Evolutionary conservation across 2,329 filamentous ascomycete genomes (phyloP).

Genomic region (Eutypella sp.): DNA sequence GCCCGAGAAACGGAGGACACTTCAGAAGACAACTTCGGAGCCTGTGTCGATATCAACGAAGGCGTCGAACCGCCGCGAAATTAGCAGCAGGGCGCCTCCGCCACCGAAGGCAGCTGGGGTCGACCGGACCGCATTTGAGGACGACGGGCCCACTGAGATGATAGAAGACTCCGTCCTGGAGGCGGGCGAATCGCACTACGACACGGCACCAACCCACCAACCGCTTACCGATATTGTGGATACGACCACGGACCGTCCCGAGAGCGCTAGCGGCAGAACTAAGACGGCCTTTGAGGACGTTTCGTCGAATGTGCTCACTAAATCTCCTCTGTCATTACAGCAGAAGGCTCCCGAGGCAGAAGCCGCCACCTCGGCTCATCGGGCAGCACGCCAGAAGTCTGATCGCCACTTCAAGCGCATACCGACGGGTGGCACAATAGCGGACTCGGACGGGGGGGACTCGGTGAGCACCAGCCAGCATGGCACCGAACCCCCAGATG

Average conservation of each 20-base stretch:
- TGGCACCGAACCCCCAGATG: conserved; percentile 5
- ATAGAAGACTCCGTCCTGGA: too few species aligned
- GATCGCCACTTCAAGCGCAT: conserved; percentile 27
- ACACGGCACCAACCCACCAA: conserved; percentile 38
- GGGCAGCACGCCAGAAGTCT: too few species aligned
- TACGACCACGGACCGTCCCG: conserved; percentile 21
- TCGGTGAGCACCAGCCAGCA: conserved; percentile 3
- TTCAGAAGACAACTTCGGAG: conserved; percentile 16
- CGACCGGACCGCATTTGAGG: conserved; percentile 37
- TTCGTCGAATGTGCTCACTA: conserved; percentile 37
- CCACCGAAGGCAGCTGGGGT: conserved; percentile 25
- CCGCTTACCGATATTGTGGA: too few species aligned
- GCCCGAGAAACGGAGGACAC: conserved; percentile 8
- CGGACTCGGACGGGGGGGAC: conserved; percentile 38
- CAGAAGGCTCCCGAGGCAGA: background rate
- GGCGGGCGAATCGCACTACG: conserved; percentile 27
- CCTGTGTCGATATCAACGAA: conserved; percentile 8
- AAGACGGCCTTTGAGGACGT: conserved; percentile 33
- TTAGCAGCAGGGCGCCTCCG: conserved; percentile 5
- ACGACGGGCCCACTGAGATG: conserved; percentile 25
- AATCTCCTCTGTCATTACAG: conserved; percentile 32
- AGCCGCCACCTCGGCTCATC: conserved; percentile 1
- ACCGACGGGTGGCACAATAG: conserved; percentile 32
- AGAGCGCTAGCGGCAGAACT: background rate
- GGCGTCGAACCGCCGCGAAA: conserved; percentile 5